These are phyloP conservation scores for Entonaema liquescens DNA, from an alignment of 495 filamentous ascomycete genomes.

Conservation along the genomic window DNA sequence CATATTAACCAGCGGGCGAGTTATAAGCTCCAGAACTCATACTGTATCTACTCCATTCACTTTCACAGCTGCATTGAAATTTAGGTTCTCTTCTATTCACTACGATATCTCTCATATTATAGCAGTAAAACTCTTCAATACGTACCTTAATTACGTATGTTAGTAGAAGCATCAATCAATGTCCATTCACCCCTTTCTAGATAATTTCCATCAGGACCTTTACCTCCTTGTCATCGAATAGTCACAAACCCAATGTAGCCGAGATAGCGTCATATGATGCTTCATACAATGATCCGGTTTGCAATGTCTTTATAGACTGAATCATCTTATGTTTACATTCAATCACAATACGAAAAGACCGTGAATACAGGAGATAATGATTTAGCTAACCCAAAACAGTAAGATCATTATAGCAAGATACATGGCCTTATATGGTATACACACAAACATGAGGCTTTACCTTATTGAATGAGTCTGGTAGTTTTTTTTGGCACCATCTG, in stretches of 20 bases:
- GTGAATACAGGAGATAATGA: too few relatives aligned
- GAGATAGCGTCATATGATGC: background rate
- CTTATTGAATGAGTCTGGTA: too few relatives aligned
- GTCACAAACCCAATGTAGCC: background rate
- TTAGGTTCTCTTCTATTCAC: background rate
- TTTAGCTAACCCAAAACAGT: too few relatives aligned
- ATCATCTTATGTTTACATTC: background rate
- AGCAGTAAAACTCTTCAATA: background rate
- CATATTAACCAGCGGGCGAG: background rate
- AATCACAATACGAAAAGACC: background rate
- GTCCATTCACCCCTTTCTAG: too few relatives aligned
- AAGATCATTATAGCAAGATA: too few relatives aligned
- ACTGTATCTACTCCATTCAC: background rate
- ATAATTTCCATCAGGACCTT: too few relatives aligned
- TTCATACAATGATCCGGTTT: background rate
- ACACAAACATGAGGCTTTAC: too few relatives aligned
- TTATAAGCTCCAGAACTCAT: background rate
- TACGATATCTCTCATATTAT: too few relatives aligned
- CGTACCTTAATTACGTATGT: too few relatives aligned
- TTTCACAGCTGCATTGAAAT: background rate
- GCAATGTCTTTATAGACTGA: background rate
- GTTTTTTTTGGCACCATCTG: too few relatives aligned
- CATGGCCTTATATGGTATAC: too few relatives aligned
- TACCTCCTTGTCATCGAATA: background rate
- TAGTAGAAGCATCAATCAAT: too few relatives aligned